Conservation (phyloP, 345 rosid species). For the Rhodamnia rubescens region DNA sequence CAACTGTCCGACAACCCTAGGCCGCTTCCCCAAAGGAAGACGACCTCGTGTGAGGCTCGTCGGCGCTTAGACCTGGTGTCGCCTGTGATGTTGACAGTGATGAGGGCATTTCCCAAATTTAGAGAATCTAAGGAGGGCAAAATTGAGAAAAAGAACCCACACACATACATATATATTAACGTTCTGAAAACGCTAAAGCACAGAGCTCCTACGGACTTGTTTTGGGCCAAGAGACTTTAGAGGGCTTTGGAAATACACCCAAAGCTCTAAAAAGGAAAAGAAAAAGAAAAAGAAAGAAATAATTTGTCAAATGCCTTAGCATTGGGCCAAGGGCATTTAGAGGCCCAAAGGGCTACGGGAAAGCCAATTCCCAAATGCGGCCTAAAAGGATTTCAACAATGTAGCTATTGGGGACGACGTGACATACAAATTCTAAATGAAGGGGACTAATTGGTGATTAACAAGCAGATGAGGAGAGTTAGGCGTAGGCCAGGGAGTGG, state of each 20-base stretch:
- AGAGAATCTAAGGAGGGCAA: background rate
- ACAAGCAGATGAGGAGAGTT: background rate
- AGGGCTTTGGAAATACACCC: background rate
- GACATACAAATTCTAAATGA: background rate
- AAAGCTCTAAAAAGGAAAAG: background rate
- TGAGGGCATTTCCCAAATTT: background rate
- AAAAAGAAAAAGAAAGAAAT: background rate
- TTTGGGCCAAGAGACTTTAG: background rate
- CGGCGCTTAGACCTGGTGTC: background rate
- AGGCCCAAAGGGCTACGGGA: background rate
- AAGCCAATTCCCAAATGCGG: background rate
- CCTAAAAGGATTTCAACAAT: background rate
- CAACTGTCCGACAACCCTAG: background rate
- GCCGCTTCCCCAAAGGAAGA: background rate
- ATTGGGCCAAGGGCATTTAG: background rate
- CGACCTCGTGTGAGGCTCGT: background rate
- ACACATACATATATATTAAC: background rate
- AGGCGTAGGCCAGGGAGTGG: background rate
- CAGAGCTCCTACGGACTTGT: background rate
- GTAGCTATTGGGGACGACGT: background rate
- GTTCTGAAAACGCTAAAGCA: background rate
- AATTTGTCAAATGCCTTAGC: background rate
- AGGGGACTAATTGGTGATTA: background rate
- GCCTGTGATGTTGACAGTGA: fast-evolving
- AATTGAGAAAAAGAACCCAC: background rate